These are phyloP conservation scores for Ilyonectria robusta DNA, from an alignment of 2,329 filamentous ascomycete genomes.

Conservation along the genomic window DNA sequence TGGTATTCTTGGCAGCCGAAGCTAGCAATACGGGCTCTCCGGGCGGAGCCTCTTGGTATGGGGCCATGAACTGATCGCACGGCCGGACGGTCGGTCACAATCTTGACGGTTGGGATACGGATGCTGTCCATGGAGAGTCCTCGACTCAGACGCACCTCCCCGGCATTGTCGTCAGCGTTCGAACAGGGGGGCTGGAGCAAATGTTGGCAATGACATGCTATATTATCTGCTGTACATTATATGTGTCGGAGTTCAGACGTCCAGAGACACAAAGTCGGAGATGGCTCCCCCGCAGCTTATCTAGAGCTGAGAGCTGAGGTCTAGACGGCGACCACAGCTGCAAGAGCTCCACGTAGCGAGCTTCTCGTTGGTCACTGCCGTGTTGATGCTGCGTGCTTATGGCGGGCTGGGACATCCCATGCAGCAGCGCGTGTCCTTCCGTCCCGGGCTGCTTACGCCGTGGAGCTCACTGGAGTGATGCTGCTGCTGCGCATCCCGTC, in stretches of 20 bases:
- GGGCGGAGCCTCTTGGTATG: constrained; percentile 33
- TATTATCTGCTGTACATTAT: neutral
- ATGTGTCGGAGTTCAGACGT: constrained; percentile 7
- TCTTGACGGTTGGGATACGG: constrained; percentile 4
- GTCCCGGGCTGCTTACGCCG: constrained; percentile 22
- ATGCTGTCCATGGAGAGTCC: constrained; percentile 12
- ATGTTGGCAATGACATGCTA: constrained; percentile 1
- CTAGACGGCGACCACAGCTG: constrained; percentile 17
- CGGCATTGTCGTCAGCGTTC: neutral
- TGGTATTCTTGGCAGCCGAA: constrained; percentile 40
- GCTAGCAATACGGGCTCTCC: constrained; percentile 43
- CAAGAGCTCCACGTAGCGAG: constrained; percentile 21
- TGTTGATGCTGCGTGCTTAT: constrained; percentile 21
- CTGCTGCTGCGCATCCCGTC: neutral
- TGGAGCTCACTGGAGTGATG: constrained; percentile 19
- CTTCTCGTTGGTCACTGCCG: constrained; percentile 20
- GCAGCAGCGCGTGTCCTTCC: constrained; percentile 11
- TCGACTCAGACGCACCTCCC: constrained; percentile 14
- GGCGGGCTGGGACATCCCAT: constrained; percentile 20
- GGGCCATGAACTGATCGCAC: constrained; percentile 35
- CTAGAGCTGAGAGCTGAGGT: constrained; percentile 11
- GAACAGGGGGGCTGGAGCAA: neutral
- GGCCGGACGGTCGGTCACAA: constrained; percentile 19
- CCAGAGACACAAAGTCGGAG: constrained; percentile 4
- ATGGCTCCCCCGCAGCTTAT: constrained; percentile 5